Conservation (phyloP, 2,329 filamentous ascomycete genomes). For the Albophoma yamanashiensis region DNA sequence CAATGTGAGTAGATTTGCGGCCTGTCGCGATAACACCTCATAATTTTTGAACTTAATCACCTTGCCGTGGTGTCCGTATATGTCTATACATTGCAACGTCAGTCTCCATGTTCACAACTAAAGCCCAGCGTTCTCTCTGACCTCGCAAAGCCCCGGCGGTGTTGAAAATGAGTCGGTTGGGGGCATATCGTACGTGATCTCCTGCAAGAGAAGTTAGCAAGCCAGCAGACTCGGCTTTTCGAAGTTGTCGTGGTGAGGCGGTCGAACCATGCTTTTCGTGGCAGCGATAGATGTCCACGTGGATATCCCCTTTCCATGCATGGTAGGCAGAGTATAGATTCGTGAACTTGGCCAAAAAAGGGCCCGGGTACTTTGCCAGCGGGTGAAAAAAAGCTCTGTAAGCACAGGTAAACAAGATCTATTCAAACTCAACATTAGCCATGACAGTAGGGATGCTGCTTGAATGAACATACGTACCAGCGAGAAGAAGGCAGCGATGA, state of each 20-base stretch:
- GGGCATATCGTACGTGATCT: constrained; percentile 16
- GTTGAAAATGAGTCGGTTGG: constrained; percentile 11
- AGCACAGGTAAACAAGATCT: not conserved
- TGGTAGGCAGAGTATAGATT: constrained; percentile 19
- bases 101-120: not conserved
- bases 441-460: not conserved
- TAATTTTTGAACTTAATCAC: constrained; percentile 10
- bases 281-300: constrained; percentile 19
- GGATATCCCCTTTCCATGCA: constrained; percentile 22
- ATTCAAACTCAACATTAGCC: not conserved
- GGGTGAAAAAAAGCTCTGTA: constrained; percentile 16
- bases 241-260: not conserved
- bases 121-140: not conserved
- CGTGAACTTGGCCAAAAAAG: constrained; percentile 20
- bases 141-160: constrained; percentile 5
- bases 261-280: constrained; percentile 22
- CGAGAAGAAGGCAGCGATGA: not conserved
- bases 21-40: constrained; percentile 3
- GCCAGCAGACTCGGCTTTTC: not conserved
- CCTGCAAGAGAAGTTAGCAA: not conserved
- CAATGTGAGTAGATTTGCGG: constrained; percentile 6
- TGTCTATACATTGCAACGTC: not conserved
- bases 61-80: constrained; percentile 6
- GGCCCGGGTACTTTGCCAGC: constrained; percentile 22
- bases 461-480: not conserved